A percentile compares a stretch with the other conserved stretches of the same genome.
These are phyloP conservation scores for Globisporangium mamillatum DNA, from an alignment of 352 stramenopile species.

Conservation along the genomic window DNA sequence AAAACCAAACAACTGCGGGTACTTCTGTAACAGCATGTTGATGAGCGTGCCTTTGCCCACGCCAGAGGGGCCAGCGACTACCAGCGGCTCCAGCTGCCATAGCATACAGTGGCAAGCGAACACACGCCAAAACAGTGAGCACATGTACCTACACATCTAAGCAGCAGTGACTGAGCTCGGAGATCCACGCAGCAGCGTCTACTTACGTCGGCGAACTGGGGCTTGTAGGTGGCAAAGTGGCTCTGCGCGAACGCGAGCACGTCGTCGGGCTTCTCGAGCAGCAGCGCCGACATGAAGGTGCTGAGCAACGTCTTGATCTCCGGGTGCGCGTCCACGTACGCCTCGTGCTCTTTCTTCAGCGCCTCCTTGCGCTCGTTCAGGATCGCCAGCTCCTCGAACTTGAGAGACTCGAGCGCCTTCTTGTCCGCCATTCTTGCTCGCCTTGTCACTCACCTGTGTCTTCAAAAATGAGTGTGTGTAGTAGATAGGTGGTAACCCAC, in stretches of 20 bases:
- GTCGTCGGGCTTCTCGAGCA: slow-evolving; percentile 85
- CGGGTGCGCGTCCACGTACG: slow-evolving; percentile 79
- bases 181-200: neutral
- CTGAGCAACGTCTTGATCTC: slow-evolving; percentile 90
- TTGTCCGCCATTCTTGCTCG: slow-evolving; percentile 27
- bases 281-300: slow-evolving; percentile 82
- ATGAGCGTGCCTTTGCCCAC: slow-evolving; percentile 97
- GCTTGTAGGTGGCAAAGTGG: slow-evolving; percentile 79
- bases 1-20: slow-evolving; percentile 91
- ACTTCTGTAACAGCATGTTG: slow-evolving; percentile 86
- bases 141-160: neutral
- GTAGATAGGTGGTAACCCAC: neutral
- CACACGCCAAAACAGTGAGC: neutral
- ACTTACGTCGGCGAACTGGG: slow-evolving; percentile 40
- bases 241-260: slow-evolving; percentile 75
- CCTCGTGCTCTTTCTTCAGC: slow-evolving; percentile 82
- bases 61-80: slow-evolving; percentile 90
- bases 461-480: slow-evolving; percentile 6
- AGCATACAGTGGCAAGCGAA: neutral
- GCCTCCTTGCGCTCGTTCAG: slow-evolving; percentile 85
- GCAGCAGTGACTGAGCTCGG: neutral
- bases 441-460: neutral
- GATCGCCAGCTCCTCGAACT: slow-evolving; percentile 81
- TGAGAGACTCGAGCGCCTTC: slow-evolving; percentile 67
- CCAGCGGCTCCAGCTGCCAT: slow-evolving; percentile 68